A percentile compares a stretch with the other conserved stretches of the same genome.
These are phyloP conservation scores for Peterozyma toletana DNA, from an alignment of 805 yeast species.

Conservation along the genomic window DNA sequence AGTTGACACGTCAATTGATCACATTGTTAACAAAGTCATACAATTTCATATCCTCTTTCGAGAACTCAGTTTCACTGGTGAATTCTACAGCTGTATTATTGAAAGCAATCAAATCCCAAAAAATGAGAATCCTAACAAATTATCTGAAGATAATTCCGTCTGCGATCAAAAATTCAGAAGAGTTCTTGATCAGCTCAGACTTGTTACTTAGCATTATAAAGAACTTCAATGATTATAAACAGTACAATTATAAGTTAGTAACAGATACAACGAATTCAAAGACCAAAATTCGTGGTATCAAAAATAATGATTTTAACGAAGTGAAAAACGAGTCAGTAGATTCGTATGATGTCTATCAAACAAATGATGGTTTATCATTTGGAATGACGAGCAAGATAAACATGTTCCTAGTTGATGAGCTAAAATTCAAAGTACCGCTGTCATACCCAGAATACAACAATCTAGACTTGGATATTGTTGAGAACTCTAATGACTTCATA, in stretches of 20 bases:
- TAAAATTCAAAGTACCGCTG: constrained; percentile 5
- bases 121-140: constrained; percentile 22
- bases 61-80: constrained; percentile 13
- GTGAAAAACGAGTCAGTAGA: constrained; percentile 10
- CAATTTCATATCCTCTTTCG: constrained; percentile 18
- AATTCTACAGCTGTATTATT: constrained; percentile 14
- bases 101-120: constrained; percentile 18
- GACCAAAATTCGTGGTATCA: neutral
- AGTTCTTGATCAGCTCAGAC: constrained; percentile 21
- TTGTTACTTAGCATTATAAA: constrained; percentile 23
- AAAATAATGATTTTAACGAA: neutral
- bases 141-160: constrained; percentile 25
- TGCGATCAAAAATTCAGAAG: constrained; percentile 16
- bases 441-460: constrained; percentile 4
- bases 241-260: constrained; percentile 11
- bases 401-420: constrained; percentile 21
- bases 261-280: constrained; percentile 1
- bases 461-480: constrained; percentile 19
- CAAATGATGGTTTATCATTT: constrained; percentile 29
- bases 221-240: constrained; percentile 19
- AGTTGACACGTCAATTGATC: constrained; percentile 21
- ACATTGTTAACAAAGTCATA: constrained; percentile 23
- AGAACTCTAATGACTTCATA: constrained; percentile 16
- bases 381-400: constrained; percentile 36
- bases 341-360: constrained; percentile 23